A percentile compares a stretch with the other conserved stretches of the same genome.
Conservation (phyloP, 139 green algal species). For the Mychonastes homosphaera region DNA sequence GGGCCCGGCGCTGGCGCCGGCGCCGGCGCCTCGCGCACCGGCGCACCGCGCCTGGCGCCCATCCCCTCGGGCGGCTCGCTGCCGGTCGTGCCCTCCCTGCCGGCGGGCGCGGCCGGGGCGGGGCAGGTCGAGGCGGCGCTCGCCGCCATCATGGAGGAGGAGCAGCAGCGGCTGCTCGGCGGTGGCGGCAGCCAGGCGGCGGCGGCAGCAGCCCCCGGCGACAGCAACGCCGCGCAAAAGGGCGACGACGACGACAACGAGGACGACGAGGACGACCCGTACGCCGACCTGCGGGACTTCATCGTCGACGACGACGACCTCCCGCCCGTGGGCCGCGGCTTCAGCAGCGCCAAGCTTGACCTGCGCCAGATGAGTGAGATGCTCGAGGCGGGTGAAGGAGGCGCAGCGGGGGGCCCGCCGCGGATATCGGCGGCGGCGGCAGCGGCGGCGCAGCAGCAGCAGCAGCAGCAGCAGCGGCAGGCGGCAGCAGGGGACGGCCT, state of each 20-base stretch:
- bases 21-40: background rate
- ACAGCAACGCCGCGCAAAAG: background rate
- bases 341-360: conserved; percentile 2
- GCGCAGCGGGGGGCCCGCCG: background rate
- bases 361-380: conserved; percentile 13
- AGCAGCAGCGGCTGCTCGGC: conserved; percentile 5
- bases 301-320: background rate
- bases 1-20: background rate
- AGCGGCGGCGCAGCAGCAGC: background rate
- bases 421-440: background rate
- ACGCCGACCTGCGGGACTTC: no score
- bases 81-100: no score
- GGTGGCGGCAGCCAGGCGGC: conserved; percentile 1
- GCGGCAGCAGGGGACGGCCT: background rate
- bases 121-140: no score
- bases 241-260: background rate
- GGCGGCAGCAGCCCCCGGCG: background rate
- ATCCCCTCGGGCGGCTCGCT: no score
- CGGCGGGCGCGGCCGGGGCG: no score
- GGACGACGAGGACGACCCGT: background rate
- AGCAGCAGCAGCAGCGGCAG: background rate
- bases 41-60: background rate
- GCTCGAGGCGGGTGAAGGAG: background rate
- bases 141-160: conserved; percentile 4
- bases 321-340: conserved; percentile 1